Base-by-base conservation (phyloP, 2,329 filamentous ascomycete genomes). In the Grosmannia serpens region DNA sequence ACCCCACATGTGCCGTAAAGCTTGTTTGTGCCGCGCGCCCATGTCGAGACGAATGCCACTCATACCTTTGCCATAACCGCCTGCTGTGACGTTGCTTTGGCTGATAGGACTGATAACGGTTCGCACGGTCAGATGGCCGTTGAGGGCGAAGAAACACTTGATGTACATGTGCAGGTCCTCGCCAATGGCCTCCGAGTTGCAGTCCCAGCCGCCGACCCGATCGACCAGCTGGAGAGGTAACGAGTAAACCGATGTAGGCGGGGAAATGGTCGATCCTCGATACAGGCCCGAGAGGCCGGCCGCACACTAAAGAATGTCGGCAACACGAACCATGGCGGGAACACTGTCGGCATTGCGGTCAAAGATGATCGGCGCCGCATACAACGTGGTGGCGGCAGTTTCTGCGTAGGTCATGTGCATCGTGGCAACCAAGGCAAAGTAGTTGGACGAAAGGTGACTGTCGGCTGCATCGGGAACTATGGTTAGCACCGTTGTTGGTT, bases 81-180 rank as follows among this genome's bases (percentile, higher is more conserved):
- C 79, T 50, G 81, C 84, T 54, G 81, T 82, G 55, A 88, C 83
- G 65, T 89, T 88, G 71, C 79, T 87, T 68, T 88, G 86, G 70
- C 85, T 88, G 59, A 87, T 84, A 2, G 86, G 85, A 61, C 83
- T 85, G 64, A 85, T 73, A 33, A 89, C 77, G 4, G 85, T 82
- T 54, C 80, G 77, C 53, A 80, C 80, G 15, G 83, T 83, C 57
- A 89, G 68, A 67, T 88, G 83, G 3, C 86, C 86, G 61, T 86
- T 86, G 22, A 88, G 77, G 1, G 85, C 83, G 63, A 89, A 89
- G 73, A 89, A 89, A 69, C 85, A 88, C 74, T 89, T 89, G 62
- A 89, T 76, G 67, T 87, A 87, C 86, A 89, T 89, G 73, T 89
- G 86, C 66, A 89, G 71, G 66, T 89, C 86, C 70, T 89, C 86